Conservation (phyloP, 2,329 filamentous ascomycete species). For the Hirsutella rhossiliensis region DNA sequence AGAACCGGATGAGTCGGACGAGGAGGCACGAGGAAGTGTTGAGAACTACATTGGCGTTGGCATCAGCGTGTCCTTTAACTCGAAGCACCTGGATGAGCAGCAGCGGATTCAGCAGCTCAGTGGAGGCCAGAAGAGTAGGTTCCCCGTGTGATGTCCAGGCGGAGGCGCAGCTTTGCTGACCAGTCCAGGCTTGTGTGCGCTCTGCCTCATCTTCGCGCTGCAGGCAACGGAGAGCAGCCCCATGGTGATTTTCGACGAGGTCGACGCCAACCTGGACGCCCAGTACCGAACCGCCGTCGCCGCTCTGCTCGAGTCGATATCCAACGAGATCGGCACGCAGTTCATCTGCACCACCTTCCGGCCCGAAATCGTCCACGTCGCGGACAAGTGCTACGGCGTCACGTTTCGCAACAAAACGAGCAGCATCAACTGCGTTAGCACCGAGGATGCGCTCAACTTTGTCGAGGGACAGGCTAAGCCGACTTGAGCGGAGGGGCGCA, state of each 20-base stretch:
- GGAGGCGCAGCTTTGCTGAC: conserved; percentile 2
- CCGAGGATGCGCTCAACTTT: conserved; percentile 82
- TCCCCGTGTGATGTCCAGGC: not conserved
- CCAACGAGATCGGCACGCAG: conserved; percentile 53
- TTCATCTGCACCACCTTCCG: conserved; percentile 99
- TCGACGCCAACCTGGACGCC: conserved; percentile 94
- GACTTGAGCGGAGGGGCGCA: not conserved
- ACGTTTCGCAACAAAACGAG: conserved; percentile 90
- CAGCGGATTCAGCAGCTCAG: conserved; percentile 95
- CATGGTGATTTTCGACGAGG: conserved; percentile 98
- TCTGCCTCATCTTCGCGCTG: conserved; percentile 98
- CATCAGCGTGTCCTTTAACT: conserved; percentile 97
- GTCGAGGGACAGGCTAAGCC: conserved; percentile 66
- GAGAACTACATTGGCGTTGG: conserved; percentile 96
- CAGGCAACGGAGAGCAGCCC: conserved; percentile 94
- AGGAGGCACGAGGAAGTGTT: conserved; percentile 58
- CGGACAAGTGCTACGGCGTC: conserved; percentile 96
- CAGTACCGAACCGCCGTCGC: conserved; percentile 97
- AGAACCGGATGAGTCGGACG: conserved; percentile 49
- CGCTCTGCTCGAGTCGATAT: conserved; percentile 71
- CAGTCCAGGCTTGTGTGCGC: conserved; percentile 67
- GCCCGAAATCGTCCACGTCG: conserved; percentile 88
- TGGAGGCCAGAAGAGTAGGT: conserved; percentile 91
- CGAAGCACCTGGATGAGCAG: conserved; percentile 87
- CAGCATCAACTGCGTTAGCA: conserved; percentile 79